Base-by-base conservation (phyloP, 352 stramenopile species). In the Pythium dissimile region DNA sequence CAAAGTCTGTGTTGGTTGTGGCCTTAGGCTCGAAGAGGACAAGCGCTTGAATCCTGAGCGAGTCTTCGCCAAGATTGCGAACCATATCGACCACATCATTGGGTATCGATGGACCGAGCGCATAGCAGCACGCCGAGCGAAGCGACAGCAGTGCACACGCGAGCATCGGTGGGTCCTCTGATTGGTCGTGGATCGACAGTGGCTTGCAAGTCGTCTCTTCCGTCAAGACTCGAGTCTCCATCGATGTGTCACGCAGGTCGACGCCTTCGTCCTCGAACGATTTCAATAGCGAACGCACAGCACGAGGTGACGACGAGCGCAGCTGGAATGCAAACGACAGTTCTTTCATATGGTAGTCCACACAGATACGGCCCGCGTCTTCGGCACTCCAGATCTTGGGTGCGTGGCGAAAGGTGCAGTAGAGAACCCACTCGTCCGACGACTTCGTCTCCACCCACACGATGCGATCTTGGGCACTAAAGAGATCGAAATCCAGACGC, bases 321-420 rank as follows among this genome's bases (percentile, higher is more conserved):
- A 65, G 7, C 21, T 42, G 20, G 20, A 72, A 54, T 11, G 59
- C 54, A 51, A 72, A 72, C 10, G 52, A 53, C 23, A 72, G 32
- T 28, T 59, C 13, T 23, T 52, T 50, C 38, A 64, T 50, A 24
- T 72, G 48, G 15, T 65, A 72, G 31, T 68, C 52, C 5, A 9
- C 31, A 39, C 51, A 64, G 0, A 48, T 23, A 5, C 61, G 54
- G n/a, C 18, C 21, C 4, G 42, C 44, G 7, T 57, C n/a, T 23
- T 20, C 27, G 2, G 20, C 13, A 26, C 50, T 42, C 48, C 47
- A 61, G 5, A 65, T 26, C 38, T 55, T 65, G 8, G 62, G 62
- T n/a, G 62, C 18, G 11, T 60, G 15, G 8, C 15, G 38, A 16
- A 69, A 44, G 1, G 55, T 65, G 7, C 34, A 12, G 47, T 55